Evolutionary conservation across 495 filamentous ascomycete species (phyloP).

Genomic region (Stereocaulon alpinum): DNA sequence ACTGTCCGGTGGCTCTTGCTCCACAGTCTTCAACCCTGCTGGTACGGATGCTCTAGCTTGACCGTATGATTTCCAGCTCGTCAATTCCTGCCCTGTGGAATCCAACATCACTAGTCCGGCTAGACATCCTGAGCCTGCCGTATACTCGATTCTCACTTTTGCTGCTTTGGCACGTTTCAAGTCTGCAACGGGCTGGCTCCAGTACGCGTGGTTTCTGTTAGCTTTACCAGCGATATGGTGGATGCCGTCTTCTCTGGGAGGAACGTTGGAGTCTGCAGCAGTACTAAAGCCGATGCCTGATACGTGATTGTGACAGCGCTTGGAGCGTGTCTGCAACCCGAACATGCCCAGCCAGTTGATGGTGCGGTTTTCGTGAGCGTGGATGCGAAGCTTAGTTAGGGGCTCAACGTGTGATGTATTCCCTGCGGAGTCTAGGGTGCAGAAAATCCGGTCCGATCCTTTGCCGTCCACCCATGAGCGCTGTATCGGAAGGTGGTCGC

Average conservation of each 20-base stretch:
- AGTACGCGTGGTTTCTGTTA: background rate
- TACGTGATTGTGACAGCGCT: background rate
- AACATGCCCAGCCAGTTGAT: conserved; percentile 8
- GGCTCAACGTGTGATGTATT: background rate
- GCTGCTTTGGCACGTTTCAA: background rate
- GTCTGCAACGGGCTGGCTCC: conserved; percentile 5
- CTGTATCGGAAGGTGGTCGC: conserved; percentile 1
- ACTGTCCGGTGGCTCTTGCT: conserved; percentile 6
- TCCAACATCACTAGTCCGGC: conserved; percentile 6
- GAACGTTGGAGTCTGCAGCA: background rate
- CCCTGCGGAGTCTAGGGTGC: conserved; percentile 1
- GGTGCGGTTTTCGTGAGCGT: conserved; percentile 2
- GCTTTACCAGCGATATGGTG: background rate
- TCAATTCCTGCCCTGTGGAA: conserved; percentile 4
- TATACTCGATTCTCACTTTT: conserved; percentile 2
- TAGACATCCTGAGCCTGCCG: background rate
- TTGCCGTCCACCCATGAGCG: conserved; percentile 9
- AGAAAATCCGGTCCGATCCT: conserved; percentile 7
- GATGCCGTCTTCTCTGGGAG: background rate
- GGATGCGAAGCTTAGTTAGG: background rate
- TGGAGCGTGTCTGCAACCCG: background rate
- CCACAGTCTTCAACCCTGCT: conserved; percentile 4
- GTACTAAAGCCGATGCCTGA: conserved; percentile 4
- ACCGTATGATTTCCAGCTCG: conserved; percentile 11
- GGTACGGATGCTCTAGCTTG: conserved; percentile 2